Conservation (phyloP, 345 rosid species). For the Lenwebbia sp. region DNA sequence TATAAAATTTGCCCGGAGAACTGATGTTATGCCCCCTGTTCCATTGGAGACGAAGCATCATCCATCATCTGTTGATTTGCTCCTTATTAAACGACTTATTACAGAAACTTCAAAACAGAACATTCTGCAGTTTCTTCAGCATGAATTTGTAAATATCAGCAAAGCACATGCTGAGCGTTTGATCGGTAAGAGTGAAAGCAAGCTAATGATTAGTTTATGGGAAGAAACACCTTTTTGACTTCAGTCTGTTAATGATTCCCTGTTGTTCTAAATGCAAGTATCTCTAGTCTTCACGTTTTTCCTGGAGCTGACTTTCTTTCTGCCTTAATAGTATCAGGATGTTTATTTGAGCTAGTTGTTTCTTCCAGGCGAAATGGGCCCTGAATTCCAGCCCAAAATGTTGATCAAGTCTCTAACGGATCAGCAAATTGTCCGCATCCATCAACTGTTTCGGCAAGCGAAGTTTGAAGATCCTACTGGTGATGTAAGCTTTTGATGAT, state of each 20-base stretch:
- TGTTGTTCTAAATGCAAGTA: not conserved
- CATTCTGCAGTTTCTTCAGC: constrained; percentile 86
- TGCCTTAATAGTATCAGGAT: not conserved
- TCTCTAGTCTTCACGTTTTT: not conserved
- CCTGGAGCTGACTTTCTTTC: not conserved
- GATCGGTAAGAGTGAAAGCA: constrained; percentile 42
- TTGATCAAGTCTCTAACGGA: constrained; percentile 67
- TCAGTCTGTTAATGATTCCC: not conserved
- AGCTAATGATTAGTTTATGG: not conserved
- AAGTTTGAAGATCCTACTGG: constrained; percentile 96
- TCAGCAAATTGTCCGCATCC: constrained; percentile 94
- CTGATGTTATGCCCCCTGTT: constrained; percentile 93
- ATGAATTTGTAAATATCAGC: constrained; percentile 88
- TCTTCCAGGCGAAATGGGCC: constrained; percentile 85
- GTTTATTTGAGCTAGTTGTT: not conserved
- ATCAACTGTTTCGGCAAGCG: constrained; percentile 97
- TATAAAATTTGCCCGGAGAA: constrained; percentile 75
- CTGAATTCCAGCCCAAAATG: constrained; percentile 77
- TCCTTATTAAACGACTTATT: constrained; percentile 80
- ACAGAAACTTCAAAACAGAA: constrained; percentile 82
- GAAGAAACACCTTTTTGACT: not conserved
- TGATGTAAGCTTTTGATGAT: constrained; percentile 50
- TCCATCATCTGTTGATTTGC: constrained; percentile 92
- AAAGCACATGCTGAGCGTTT: constrained; percentile 69
- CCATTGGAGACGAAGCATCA: constrained; percentile 95